Evolutionary conservation across 768 basidiomycete species (phyloP).

Genomic region (Lanmaoa pseudosensibilis): DNA sequence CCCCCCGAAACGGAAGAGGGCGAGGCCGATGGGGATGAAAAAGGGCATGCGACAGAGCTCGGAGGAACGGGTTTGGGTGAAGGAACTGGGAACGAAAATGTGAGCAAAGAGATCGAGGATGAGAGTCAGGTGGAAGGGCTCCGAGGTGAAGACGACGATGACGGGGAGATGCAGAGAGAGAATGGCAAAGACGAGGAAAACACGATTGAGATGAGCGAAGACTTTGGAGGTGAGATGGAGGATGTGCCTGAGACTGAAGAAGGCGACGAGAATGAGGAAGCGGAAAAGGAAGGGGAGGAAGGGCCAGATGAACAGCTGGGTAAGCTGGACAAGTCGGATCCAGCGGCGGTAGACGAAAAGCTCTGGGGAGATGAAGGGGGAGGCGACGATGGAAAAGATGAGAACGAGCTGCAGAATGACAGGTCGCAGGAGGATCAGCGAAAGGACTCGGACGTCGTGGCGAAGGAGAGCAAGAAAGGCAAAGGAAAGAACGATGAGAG

Average conservation of each 20-base stretch:
- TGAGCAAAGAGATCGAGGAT: conserved; percentile 93
- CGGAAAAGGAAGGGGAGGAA: conserved; percentile 51
- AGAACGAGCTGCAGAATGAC: conserved; percentile 61
- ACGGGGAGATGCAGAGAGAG: conserved; percentile 34
- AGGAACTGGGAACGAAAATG: conserved; percentile 81
- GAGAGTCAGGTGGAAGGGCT: conserved; percentile 97
- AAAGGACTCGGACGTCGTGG: conserved; percentile 66
- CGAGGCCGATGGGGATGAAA: conserved; percentile 46
- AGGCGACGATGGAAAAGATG: conserved; percentile 47
- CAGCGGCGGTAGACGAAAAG: conserved; percentile 89
- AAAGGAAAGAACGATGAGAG: conserved; percentile 33
- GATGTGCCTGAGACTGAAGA: conserved; percentile 65
- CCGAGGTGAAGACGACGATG: conserved; percentile 58
- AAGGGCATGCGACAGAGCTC: conserved; percentile 40
- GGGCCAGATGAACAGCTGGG: conserved; percentile 81
- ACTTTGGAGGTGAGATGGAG: conserved; percentile 85
- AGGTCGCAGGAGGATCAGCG: conserved; percentile 47
- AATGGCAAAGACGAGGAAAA: conserved; percentile 58
- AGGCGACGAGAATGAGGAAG: conserved; percentile 44
- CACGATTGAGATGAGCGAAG: conserved; percentile 88
- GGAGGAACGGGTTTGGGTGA: conserved; percentile 88
- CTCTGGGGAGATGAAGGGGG: conserved; percentile 88
- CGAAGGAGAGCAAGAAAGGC: conserved; percentile 64
- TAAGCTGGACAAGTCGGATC: conserved; percentile 80
- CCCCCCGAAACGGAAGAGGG: conserved; percentile 73